A percentile compares a stretch with the other conserved stretches of the same genome.
These are phyloP conservation scores for Penicillium aurantiogriseum DNA, from an alignment of 2,329 filamentous ascomycete species.

Conservation along the genomic window DNA sequence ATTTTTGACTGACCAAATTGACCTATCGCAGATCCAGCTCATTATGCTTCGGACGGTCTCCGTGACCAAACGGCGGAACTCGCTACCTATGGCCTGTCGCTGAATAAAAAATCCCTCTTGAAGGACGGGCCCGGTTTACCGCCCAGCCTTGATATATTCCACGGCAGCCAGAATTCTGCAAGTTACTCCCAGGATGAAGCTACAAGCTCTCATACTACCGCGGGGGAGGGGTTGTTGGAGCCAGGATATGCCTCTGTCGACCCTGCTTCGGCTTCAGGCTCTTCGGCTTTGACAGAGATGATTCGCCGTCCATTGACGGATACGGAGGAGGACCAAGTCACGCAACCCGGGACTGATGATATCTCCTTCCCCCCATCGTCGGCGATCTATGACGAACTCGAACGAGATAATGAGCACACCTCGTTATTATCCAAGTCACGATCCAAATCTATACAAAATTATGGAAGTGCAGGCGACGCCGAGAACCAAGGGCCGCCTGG, in stretches of 20 bases:
- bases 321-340: slow-evolving; percentile 20
- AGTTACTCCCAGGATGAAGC: slow-evolving; percentile 16
- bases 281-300: slow-evolving; percentile 53
- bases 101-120: slow-evolving; percentile 29
- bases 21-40: slow-evolving; percentile 63
- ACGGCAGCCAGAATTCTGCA: slow-evolving; percentile 12
- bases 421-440: slow-evolving; percentile 34
- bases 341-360: slow-evolving; percentile 17
- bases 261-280: slow-evolving; percentile 36
- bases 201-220: slow-evolving; percentile 13
- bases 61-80: slow-evolving; percentile 85
- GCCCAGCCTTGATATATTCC: slow-evolving; percentile 32
- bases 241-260: slow-evolving; percentile 14
- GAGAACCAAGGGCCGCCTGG: slow-evolving; percentile 26
- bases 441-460: slow-evolving; percentile 30
- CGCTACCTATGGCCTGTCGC: slow-evolving; percentile 73
- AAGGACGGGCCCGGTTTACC: slow-evolving; percentile 30
- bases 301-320: slow-evolving; percentile 44
- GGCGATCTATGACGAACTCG: slow-evolving; percentile 25
- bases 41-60: slow-evolving; percentile 72
- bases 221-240: slow-evolving; percentile 15
- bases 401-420: slow-evolving; percentile 37
- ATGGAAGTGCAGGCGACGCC: slow-evolving; percentile 35
- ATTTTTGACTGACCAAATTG: slow-evolving; percentile 23
- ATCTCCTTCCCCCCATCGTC: slow-evolving; percentile 16